phyloP scores from a whole-genome alignment of 2,329 filamentous ascomycete species.

The Cryphonectria nitschkei region DNA sequence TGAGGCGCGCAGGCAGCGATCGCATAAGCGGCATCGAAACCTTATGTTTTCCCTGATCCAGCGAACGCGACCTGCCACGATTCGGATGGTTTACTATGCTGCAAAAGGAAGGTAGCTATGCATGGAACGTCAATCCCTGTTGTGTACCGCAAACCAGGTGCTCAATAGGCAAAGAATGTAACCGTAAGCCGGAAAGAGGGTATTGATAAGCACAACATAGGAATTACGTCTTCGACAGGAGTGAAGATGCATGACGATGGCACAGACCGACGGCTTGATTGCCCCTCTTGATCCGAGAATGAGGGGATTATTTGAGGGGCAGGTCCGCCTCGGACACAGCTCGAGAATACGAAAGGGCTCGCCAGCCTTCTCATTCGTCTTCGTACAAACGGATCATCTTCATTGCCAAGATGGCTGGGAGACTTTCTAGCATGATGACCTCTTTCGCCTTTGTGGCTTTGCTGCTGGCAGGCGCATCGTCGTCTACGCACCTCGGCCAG shows the following conservation, averaged over 20 bases:
- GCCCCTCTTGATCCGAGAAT: background rate
- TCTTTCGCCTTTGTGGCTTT: slow-evolving; percentile 1
- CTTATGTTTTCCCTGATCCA: background rate
- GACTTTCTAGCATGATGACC: background rate
- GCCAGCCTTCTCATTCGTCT: background rate
- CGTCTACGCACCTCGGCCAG: background rate
- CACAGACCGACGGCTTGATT: background rate
- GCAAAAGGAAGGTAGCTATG: slow-evolving; percentile 1
- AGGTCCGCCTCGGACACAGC: background rate
- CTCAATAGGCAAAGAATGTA: background rate
- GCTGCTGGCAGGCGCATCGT: background rate
- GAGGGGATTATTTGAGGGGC: background rate
- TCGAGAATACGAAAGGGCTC: background rate
- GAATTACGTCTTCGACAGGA: background rate
- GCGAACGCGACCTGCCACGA: background rate
- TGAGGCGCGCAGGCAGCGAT: background rate
- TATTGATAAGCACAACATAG: background rate
- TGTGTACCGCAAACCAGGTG: background rate
- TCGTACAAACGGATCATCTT: background rate
- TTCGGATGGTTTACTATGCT: background rate
- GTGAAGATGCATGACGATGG: slow-evolving; percentile 6
- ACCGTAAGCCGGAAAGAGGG: background rate
- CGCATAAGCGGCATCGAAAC: background rate
- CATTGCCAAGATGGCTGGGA: background rate
- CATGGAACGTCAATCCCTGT: background rate